These are phyloP conservation scores for Amylostereum chailletii DNA, from an alignment of 1,284 basidiomycete genomes.

Conservation along the genomic window DNA sequence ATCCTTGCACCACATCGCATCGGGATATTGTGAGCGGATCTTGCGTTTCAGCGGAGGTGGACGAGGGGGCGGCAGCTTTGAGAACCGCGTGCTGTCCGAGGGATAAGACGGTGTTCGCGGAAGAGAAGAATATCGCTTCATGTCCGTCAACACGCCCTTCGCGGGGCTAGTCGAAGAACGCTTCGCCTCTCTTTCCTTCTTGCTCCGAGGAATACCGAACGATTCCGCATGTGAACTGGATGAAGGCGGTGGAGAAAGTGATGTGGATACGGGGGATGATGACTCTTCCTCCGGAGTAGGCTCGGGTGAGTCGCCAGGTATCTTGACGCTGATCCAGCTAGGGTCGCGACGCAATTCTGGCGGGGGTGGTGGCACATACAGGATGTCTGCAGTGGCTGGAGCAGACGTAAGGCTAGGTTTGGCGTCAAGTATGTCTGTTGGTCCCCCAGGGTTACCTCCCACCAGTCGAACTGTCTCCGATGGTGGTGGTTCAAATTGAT, in stretches of 20 bases:
- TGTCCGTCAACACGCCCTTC: constrained; percentile 21
- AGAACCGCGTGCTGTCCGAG: constrained; percentile 17
- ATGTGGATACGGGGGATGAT: neutral
- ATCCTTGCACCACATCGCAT: constrained; percentile 70
- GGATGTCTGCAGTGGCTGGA: too few relatives aligned
- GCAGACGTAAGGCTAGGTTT: neutral
- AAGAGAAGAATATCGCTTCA: constrained; percentile 52
- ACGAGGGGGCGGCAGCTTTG: constrained; percentile 35
- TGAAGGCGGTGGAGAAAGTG: neutral
- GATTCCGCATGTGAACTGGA: neutral
- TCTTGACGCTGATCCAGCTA: constrained; percentile 23
- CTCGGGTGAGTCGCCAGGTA: constrained; percentile 2
- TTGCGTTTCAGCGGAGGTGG: constrained; percentile 22
- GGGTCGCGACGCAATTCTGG: constrained; percentile 20
- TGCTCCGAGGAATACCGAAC: constrained; percentile 2
- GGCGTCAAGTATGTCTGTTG: constrained; percentile 2
- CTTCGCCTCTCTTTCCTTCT: constrained; percentile 5
- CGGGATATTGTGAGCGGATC: constrained; percentile 48
- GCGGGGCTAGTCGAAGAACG: constrained; percentile 8
- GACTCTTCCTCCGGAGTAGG: neutral
- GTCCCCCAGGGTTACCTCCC: constrained; percentile 1
- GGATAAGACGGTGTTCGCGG: constrained; percentile 47
- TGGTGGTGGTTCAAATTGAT: neutral
- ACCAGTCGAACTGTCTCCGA: constrained; percentile 3
- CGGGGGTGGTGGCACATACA: neutral